Evolutionary conservation across 768 basidiomycete species (phyloP), one percentile per base, ranked within the genome.

Genomic region (Tricholoma furcatifolium): DNA sequence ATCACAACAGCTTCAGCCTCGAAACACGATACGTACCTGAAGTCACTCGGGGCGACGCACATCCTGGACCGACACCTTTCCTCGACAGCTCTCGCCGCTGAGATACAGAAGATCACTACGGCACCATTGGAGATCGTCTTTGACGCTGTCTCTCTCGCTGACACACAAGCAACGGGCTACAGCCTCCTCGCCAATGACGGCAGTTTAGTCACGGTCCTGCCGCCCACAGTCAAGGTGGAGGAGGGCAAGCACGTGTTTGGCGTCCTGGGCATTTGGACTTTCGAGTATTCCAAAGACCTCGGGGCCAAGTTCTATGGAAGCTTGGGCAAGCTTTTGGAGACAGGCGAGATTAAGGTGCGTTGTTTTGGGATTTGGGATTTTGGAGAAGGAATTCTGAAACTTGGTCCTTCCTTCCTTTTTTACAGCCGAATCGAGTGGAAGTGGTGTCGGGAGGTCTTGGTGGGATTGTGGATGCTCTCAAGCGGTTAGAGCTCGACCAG

Each of bases 131-230:
- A 62, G 21, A 21, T 57, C 38, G 60, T 67, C 9, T 67, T 55
- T 39, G 54, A 74, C 51, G 46, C 66, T 10, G 54, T 74, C 51
- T 68, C 73, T 15, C 55, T 58, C 40, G 55, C 65, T 9, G 73
- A 71, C 43, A 75, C 77, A 0, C 74, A 76, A 55, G 59, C 70
- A 27, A 62, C 64, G 1, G 73, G 63, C 30, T 71, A 67, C 63
- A 57, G 65, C 39, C 27, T 74, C 18, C 67, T 78, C 20, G 68
- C 68, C 3, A 62, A 67, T 12, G 70, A 68, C 12, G 77, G 77
- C 24, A 55, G 64, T 21, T 63, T 77, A 5, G 64, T 68, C 1
- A 2, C 63, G 27, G 51, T 58, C 51, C 35, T 53, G 7, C 56
- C 60, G 4, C 55, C 70, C 5, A 67, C 69, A 10, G 27, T 57